Base-by-base conservation (phyloP, 2,329 filamentous ascomycete genomes). In the Alternaria sp. region DNA sequence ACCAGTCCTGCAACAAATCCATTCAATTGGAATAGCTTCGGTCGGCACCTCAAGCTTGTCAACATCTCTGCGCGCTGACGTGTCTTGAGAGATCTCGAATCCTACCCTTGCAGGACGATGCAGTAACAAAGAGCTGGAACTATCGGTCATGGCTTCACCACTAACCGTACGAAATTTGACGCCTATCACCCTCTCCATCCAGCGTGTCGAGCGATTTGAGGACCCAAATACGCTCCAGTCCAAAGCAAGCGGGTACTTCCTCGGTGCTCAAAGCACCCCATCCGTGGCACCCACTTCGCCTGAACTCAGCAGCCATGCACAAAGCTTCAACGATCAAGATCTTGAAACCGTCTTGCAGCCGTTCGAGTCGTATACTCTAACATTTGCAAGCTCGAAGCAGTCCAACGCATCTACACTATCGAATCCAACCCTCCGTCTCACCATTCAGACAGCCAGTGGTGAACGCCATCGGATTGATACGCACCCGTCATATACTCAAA, bases 91-190 rank as follows among this genome's bases (percentile, higher is more conserved):
- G 49, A 21, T 9, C 4, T n/a, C 5, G 17, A 6, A 25, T 52
- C 49, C 17, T 25, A 40, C 32, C 15, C 19, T 9, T 52, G 30
- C 49, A 52, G 9, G n/a, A 13, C 4, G 9, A 4, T 52, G 19
- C 30, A 40, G 19, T 51, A 10, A 30, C 5, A 50, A 54, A 43
- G 54, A 49, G 15, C 17, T 44, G 26, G 47, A 13, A 28, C 11
- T 25, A 12, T 9, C 19, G 12, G 30, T 25, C n/a, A 77, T 77
- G 76, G 61, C 70, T n/a, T 56, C 73, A n/a, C 73, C 77, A 19
- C 83, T 97, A 69, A 91, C 87, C 5, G 88, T 97, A 73, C 93
- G 94, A 73, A 97, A 97, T 79, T 83, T 97, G 68, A 95, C 92
- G 47, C 84, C 87, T 61, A 89, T 87, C 52, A 85, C 89, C n/a